A percentile compares a stretch with the other conserved stretches of the same genome.
Evolutionary conservation across 805 yeast genomes (phyloP).

Genomic region (Torulaspora gathmanii): DNA sequence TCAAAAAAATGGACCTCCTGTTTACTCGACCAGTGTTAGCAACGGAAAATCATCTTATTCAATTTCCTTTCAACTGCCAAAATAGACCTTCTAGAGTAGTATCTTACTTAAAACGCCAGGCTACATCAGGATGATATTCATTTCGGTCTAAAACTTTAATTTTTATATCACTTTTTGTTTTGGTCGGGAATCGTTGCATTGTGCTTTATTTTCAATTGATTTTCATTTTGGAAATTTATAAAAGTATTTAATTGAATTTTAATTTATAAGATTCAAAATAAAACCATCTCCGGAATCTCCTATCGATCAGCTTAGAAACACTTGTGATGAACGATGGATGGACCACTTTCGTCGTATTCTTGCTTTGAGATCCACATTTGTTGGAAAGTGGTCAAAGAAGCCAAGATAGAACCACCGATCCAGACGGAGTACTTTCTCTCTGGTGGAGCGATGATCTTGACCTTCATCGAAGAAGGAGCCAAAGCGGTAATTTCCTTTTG

Average conservation of each 20-base stretch:
- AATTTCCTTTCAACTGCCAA: no score
- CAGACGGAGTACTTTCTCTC: slow-evolving; percentile 99
- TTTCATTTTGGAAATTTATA: slow-evolving; percentile 3
- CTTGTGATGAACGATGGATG: slow-evolving; percentile 79
- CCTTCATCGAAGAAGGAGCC: slow-evolving; percentile 99
- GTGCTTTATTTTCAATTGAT: slow-evolving; percentile 1
- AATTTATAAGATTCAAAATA: slow-evolving; percentile 1
- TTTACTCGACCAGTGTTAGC: no score
- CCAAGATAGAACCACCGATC: slow-evolving; percentile 99
- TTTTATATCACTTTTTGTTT: not conserved
- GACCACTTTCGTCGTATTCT: slow-evolving; percentile 99
- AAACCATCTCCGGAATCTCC: slow-evolving; percentile 1
- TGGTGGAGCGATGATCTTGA: slow-evolving; percentile 98
- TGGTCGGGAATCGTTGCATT: not conserved
- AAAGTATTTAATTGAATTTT: slow-evolving; percentile 7
- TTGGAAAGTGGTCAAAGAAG: slow-evolving; percentile 98
- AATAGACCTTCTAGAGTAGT: no score
- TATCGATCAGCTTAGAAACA: slow-evolving; percentile 39
- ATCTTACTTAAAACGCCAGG: no score
- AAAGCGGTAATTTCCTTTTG: slow-evolving; percentile 99
- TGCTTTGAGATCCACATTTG: slow-evolving; percentile 99
- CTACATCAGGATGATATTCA: no score
- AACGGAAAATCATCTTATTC: no score
- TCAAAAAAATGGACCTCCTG: no score
- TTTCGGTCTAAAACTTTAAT: no score